Conservation (phyloP, 2,329 filamentous ascomycete species). For the Colletotrichum chrysophilum region DNA sequence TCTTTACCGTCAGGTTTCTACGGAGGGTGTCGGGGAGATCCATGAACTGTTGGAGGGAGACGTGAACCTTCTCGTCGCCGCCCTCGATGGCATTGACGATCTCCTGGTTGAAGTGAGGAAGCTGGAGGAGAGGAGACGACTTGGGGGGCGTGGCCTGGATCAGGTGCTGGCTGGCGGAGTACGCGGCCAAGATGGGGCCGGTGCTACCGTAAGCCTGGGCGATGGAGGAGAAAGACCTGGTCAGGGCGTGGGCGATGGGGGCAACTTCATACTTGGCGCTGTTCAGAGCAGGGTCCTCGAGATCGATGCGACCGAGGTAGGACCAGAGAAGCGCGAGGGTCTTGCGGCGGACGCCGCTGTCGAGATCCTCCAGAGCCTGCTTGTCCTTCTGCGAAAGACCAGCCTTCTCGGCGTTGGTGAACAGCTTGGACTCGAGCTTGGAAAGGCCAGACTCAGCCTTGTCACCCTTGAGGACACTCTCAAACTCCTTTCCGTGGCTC, state of each 20-base stretch:
- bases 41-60: slow-evolving; percentile 90
- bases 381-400: slow-evolving; percentile 77
- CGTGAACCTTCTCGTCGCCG: slow-evolving; percentile 74
- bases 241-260: slow-evolving; percentile 83
- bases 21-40: slow-evolving; percentile 77
- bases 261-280: slow-evolving; percentile 89
- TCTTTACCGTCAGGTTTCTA: slow-evolving; percentile 72
- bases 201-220: slow-evolving; percentile 87
- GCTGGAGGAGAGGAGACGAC: slow-evolving; percentile 86
- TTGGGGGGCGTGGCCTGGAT: slow-evolving; percentile 88
- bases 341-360: slow-evolving; percentile 82
- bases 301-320: slow-evolving; percentile 86
- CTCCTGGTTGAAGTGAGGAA: slow-evolving; percentile 81
- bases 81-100: slow-evolving; percentile 70
- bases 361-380: slow-evolving; percentile 77
- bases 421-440: slow-evolving; percentile 82
- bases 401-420: slow-evolving; percentile 55
- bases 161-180: slow-evolving; percentile 81
- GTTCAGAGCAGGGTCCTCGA: slow-evolving; percentile 79
- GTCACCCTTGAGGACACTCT: slow-evolving; percentile 75
- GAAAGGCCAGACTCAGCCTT: slow-evolving; percentile 81
- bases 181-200: slow-evolving; percentile 80
- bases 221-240: slow-evolving; percentile 86
- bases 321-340: slow-evolving; percentile 91
- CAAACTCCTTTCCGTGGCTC: slow-evolving; percentile 86